phyloP scores from a whole-genome alignment of 2,329 filamentous ascomycete genomes.

The Penicillium sp. region DNA sequence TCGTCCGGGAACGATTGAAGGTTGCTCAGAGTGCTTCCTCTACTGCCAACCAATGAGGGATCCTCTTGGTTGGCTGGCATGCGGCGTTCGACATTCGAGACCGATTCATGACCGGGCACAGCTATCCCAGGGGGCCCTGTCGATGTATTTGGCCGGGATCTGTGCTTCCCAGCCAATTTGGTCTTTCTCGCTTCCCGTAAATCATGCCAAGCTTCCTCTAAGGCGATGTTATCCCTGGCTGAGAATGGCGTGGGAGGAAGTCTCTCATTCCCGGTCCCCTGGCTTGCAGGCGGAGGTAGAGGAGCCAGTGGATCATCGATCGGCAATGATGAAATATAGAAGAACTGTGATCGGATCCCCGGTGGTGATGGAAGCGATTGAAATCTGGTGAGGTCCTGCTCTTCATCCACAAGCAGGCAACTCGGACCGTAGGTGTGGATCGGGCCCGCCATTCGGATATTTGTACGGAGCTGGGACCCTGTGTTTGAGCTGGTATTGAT shows the following conservation, averaged over 20 bases:
- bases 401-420: constrained; percentile 52
- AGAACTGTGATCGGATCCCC: constrained; percentile 68
- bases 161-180: constrained; percentile 6
- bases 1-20: constrained; percentile 22
- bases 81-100: constrained; percentile 9
- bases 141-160: constrained; percentile 11
- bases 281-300: constrained; percentile 53
- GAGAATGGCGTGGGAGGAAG: constrained; percentile 75
- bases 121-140: constrained; percentile 22
- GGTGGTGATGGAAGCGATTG: constrained; percentile 54
- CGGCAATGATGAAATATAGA: constrained; percentile 77
- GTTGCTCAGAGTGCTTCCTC: constrained; percentile 17
- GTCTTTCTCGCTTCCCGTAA: constrained; percentile 43
- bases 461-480: not conserved
- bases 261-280: constrained; percentile 52
- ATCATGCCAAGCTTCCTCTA: constrained; percentile 74
- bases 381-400: constrained; percentile 35
- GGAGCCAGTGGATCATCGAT: constrained; percentile 87
- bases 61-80: constrained; percentile 17
- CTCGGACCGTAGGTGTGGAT: constrained; percentile 61
- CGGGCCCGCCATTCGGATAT: constrained; percentile 39
- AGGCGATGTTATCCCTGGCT: constrained; percentile 71
- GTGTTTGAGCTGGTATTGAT: not conserved
- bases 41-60: constrained; percentile 19
- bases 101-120: constrained; percentile 24